Evolutionary conservation across 2,329 filamentous ascomycete species (phyloP), one percentile per base, ranked within the genome.

Genomic region (Neopestalotiopsis sp.): DNA sequence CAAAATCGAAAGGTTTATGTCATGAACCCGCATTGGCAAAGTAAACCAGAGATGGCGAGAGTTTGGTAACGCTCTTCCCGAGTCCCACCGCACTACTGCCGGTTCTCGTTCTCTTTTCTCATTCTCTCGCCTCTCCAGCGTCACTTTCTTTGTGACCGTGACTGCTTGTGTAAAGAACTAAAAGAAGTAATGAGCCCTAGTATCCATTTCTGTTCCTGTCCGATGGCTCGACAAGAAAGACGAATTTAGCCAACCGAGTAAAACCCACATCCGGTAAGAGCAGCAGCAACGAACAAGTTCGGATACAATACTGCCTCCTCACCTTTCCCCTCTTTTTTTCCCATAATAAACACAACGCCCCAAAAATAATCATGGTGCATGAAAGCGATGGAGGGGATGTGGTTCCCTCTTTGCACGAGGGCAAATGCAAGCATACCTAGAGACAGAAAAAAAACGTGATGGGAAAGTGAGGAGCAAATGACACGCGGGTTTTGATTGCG

Each of bases 261-360:
- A 28, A 66, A 45, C 63, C 63, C 49, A 13, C 42, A 58, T 66
- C 49, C 63, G 63, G 63, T 42, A 66, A 40, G 34, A 66, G 30
- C 42, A 32, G n/a, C 14, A 42, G 32, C 9, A 49, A 17, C 24
- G 62, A 24, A 34, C 7, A 62, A 62, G 6, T 13, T 34, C 24
- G 13, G 59, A 30, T 52, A 14, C 7, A 52, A 52, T 20, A 28
- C 24, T 28, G 24, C 24, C 24, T 28, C 45, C 9, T 52, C n/a
- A 9, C 14, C 45, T 52, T n/a, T 20, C 45, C 45, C 17, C 45
- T 52, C 45, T 52, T 20, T 52, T 52, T 20, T 17, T 17, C 24
- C 3, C 24, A 28, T 28, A 28, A 28, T 28, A 28, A 20, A 20
- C 20, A 17, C 20, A 9, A 28, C 20, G 10, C 20, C 6, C 57